These are phyloP conservation scores for Corchorus olitorius DNA, from an alignment of 345 rosid species.

Conservation along the genomic window DNA sequence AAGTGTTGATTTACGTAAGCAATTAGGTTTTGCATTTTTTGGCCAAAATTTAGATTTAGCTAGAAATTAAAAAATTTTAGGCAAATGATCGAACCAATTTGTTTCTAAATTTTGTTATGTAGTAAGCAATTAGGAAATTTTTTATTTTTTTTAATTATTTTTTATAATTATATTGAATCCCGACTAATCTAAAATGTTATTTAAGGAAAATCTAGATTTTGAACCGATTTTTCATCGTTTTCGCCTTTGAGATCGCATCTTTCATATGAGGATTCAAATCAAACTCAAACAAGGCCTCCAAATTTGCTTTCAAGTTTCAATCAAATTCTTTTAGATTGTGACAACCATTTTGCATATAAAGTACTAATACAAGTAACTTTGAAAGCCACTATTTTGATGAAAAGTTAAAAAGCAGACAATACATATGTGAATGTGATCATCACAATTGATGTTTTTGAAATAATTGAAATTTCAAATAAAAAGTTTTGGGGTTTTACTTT, in stretches of 20 bases:
- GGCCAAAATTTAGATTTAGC: neutral
- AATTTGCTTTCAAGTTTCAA: neutral
- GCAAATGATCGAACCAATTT: neutral
- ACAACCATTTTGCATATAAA: neutral
- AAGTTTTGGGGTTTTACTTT: neutral
- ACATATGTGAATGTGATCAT: neutral
- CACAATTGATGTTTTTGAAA: neutral
- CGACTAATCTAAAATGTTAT: no score
- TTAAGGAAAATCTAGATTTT: no score
- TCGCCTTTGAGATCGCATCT: no score
- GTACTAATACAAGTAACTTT: neutral
- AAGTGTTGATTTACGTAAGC: no score
- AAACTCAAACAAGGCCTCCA: no score
- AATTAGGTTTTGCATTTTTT: no score
- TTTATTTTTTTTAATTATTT: neutral
- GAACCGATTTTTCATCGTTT: no score
- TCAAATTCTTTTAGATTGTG: neutral
- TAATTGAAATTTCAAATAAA: neutral
- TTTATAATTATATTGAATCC: no score
- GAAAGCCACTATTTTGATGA: neutral
- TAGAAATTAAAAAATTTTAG: neutral
- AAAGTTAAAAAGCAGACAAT: neutral
- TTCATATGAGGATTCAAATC: no score
- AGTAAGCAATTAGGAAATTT: neutral
- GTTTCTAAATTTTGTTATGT: neutral